phyloP scores from a whole-genome alignment of 2,329 filamentous ascomycete genomes.

The Neoscytalidium dimidiatum region DNA sequence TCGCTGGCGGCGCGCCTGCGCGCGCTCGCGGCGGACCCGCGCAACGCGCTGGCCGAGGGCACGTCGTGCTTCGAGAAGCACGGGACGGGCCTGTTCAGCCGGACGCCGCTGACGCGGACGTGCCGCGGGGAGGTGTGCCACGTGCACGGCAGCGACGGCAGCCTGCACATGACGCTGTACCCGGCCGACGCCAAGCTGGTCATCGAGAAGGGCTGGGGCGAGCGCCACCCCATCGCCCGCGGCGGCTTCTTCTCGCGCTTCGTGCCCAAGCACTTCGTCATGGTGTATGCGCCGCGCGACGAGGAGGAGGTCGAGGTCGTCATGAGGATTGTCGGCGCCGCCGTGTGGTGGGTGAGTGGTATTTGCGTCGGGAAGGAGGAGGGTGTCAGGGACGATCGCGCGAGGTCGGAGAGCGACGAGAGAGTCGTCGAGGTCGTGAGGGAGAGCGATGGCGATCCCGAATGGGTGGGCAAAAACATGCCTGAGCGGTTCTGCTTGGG shows the following conservation, averaged over 20 bases:
- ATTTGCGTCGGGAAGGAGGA: constrained; percentile 30
- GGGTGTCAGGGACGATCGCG: constrained; percentile 23
- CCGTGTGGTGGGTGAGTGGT: constrained; percentile 66
- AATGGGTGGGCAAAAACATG: not conserved
- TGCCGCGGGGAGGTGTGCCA: constrained; percentile 83
- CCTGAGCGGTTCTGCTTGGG: constrained; percentile 10
- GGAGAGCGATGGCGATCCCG: not conserved
- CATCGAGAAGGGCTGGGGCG: constrained; percentile 76
- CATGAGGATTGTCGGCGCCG: constrained; percentile 70
- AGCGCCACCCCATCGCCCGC: constrained; percentile 66
- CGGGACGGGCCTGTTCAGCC: constrained; percentile 73
- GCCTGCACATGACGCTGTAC: constrained; percentile 78
- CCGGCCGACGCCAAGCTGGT: constrained; percentile 74
- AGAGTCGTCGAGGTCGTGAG: not conserved
- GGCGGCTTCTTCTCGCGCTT: constrained; percentile 67
- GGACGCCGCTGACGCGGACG: constrained; percentile 65
- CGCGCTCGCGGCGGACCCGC: constrained; percentile 27
- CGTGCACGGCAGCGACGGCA: constrained; percentile 74
- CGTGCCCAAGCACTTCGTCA: constrained; percentile 73
- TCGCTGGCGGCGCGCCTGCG: constrained; percentile 45
- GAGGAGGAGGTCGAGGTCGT: constrained; percentile 68
- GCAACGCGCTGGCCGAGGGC: constrained; percentile 47
- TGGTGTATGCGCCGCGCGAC: constrained; percentile 79
- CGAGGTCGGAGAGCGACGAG: constrained; percentile 24
- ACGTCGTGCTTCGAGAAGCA: constrained; percentile 82